Evolutionary conservation across 1,139 yeast species (phyloP).

Genomic region (Candida tropicalis): DNA sequence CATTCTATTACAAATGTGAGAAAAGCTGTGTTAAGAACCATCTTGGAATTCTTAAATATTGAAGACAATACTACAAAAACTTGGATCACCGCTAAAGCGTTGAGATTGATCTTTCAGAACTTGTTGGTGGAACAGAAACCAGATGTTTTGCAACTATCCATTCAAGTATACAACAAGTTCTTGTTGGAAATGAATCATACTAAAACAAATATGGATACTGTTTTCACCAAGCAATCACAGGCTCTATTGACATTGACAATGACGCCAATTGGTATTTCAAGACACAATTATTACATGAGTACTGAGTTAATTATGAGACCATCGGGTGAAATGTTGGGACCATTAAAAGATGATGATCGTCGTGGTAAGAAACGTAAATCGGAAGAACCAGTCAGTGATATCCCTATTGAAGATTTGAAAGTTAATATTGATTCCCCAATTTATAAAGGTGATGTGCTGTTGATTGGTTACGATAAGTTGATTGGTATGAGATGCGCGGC

Average conservation of each 20-base stretch:
- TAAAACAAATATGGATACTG: slow-evolving; percentile 29
- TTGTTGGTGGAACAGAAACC: slow-evolving; percentile 84
- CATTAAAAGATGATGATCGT: slow-evolving; percentile 21
- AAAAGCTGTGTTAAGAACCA: slow-evolving; percentile 80
- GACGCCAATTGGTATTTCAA: slow-evolving; percentile 94
- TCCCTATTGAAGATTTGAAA: slow-evolving; percentile 60
- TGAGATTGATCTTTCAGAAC: slow-evolving; percentile 84
- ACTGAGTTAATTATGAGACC: slow-evolving; percentile 74
- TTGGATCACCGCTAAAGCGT: slow-evolving; percentile 77
- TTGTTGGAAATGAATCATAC: slow-evolving; percentile 44
- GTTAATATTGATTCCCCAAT: slow-evolving; percentile 94
- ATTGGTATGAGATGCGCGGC: slow-evolving; percentile 77
- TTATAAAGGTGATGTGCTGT: slow-evolving; percentile 85
- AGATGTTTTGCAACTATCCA: slow-evolving; percentile 67
- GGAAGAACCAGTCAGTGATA: slow-evolving; percentile 38
- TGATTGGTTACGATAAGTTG: slow-evolving; percentile 77
- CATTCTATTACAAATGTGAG: slow-evolving; percentile 94
- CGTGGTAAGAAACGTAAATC: slow-evolving; percentile 42
- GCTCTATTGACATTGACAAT: slow-evolving; percentile 71
- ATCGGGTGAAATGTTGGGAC: slow-evolving; percentile 60
- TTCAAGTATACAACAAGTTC: slow-evolving; percentile 61
- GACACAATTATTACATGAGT: slow-evolving; percentile 87
- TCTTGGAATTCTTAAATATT: slow-evolving; percentile 74
- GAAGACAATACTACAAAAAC: slow-evolving; percentile 64
- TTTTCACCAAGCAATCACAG: slow-evolving; percentile 45